These are phyloP conservation scores for Cryptococcus sp. DNA, from an alignment of 1,284 basidiomycete genomes.

Conservation along the genomic window DNA sequence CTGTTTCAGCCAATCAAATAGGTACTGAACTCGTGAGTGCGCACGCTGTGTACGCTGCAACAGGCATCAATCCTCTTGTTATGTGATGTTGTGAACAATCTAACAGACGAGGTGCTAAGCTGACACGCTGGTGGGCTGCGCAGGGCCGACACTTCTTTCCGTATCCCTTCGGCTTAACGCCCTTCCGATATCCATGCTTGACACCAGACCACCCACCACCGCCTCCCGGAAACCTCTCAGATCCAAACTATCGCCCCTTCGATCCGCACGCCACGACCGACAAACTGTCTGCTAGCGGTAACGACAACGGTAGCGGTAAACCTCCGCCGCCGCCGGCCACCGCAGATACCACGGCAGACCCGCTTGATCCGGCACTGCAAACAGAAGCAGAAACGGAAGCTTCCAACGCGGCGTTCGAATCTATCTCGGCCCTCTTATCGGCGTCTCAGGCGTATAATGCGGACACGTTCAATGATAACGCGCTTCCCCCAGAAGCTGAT, in stretches of 20 bases:
- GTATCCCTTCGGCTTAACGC: conserved; percentile 41
- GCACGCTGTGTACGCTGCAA: conserved; percentile 11
- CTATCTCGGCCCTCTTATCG: conserved; percentile 17
- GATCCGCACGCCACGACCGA: conserved; percentile 19
- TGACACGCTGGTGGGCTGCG: not conserved
- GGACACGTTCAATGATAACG: too few relatives aligned
- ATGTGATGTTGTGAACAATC: too few relatives aligned
- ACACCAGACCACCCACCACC: conserved; percentile 29
- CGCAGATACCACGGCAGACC: not conserved
- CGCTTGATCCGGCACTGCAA: not conserved
- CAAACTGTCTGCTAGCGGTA: not conserved
- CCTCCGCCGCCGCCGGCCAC: not conserved
- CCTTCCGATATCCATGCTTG: conserved; percentile 41
- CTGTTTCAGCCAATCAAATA: not conserved
- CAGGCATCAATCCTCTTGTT: not conserved
- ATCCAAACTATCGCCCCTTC: conserved; percentile 33
- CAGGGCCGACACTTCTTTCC: conserved; percentile 2
- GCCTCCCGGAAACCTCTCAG: conserved; percentile 33
- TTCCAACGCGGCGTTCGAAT: conserved; percentile 18
- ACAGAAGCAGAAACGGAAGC: not conserved
- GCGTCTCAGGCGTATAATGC: conserved; percentile 10
- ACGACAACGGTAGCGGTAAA: not conserved
- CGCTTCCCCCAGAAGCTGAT: too few relatives aligned
- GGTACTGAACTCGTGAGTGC: conserved; percentile 13
- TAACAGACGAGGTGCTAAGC: not conserved